phyloP scores from a whole-genome alignment of 441 rosid genomes.

The Populus hybrid region DNA sequence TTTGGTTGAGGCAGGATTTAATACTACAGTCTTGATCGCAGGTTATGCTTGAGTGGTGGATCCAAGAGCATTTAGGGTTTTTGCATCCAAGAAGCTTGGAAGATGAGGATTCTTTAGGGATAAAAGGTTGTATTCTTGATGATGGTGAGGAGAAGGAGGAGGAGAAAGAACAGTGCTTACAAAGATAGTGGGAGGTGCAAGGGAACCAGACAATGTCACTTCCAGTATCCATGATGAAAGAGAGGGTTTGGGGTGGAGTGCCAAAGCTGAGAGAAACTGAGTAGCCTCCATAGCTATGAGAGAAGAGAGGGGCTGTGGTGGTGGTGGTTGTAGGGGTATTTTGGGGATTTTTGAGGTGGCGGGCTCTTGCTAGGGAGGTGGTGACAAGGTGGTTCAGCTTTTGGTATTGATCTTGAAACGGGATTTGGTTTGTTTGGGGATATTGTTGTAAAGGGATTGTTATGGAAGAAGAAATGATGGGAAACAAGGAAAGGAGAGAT shows the following conservation, averaged over 20 bases:
- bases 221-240: slow-evolving; percentile 57
- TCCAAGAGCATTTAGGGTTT: slow-evolving; percentile 44
- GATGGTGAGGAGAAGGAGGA: slow-evolving; percentile 9
- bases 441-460: slow-evolving; percentile 24
- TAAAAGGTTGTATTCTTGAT: slow-evolving; percentile 22
- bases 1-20: slow-evolving; percentile 29
- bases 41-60: slow-evolving; percentile 23
- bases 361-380: slow-evolving; percentile 33
- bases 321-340: neutral
- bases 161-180: slow-evolving; percentile 33
- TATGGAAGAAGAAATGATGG: slow-evolving; percentile 6
- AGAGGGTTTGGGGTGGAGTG: slow-evolving; percentile 45
- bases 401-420: slow-evolving; percentile 26
- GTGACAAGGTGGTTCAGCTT: slow-evolving; percentile 28
- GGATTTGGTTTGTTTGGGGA: slow-evolving; percentile 10
- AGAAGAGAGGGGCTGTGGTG: slow-evolving; percentile 25
- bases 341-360: slow-evolving; percentile 33
- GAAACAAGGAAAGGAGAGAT: slow-evolving; percentile 10
- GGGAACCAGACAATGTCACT: slow-evolving; percentile 61
- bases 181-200: slow-evolving; percentile 43
- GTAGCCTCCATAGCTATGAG: slow-evolving; percentile 41
- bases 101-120: slow-evolving; percentile 35
- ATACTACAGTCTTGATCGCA: slow-evolving; percentile 22
- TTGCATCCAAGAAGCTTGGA: slow-evolving; percentile 36
- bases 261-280: slow-evolving; percentile 41